Evolutionary conservation across 306 rosid genomes (phyloP).

Genomic region (Vigna radiata): DNA sequence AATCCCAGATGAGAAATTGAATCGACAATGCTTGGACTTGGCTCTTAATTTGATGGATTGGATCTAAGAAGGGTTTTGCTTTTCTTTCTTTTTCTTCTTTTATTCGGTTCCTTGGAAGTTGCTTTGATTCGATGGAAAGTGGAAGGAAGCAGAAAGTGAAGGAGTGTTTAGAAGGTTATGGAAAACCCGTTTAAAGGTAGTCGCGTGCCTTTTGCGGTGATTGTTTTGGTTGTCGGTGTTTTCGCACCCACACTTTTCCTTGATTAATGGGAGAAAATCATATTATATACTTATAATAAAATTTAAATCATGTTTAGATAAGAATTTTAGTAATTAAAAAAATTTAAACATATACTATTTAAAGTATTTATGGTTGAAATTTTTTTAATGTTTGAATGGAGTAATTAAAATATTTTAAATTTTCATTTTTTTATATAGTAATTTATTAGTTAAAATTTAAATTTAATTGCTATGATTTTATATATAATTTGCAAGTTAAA

Average conservation of each 20-base stretch:
- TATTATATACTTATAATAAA: no score
- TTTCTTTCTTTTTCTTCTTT: neutral
- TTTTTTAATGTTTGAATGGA: no score
- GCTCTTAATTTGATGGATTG: neutral
- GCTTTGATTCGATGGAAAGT: neutral
- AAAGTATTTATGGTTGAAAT: no score
- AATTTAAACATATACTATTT: no score
- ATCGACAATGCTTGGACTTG: neutral
- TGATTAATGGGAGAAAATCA: neutral
- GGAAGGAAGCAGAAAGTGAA: neutral
- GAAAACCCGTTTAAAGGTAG: constrained; percentile 27
- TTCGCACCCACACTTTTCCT: neutral
- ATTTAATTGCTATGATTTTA: no score
- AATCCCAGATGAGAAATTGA: neutral
- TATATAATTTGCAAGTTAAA: no score
- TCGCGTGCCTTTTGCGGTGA: neutral
- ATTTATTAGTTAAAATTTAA: no score
- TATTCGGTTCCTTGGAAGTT: neutral
- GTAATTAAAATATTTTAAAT: no score
- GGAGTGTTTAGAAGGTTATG: constrained; percentile 31
- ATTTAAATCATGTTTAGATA: no score
- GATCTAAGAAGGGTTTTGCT: constrained; percentile 4
- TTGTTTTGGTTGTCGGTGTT: constrained; percentile 4
- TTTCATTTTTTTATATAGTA: no score
- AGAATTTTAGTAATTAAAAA: no score